These are phyloP conservation scores for Aspergillus mulundensis DNA, from an alignment of 495 filamentous ascomycete genomes.

Conservation along the genomic window DNA sequence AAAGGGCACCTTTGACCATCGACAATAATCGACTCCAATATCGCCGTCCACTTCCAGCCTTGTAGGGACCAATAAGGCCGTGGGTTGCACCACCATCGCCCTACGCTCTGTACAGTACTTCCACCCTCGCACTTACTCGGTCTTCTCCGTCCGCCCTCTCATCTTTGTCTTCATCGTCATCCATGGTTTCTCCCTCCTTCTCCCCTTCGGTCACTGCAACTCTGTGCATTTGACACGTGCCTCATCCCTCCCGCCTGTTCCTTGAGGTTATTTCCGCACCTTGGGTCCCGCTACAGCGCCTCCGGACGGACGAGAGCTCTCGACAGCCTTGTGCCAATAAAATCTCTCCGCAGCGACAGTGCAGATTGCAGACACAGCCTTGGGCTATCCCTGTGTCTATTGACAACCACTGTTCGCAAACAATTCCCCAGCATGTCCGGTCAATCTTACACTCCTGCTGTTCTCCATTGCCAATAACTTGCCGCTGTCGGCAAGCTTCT, in stretches of 20 bases:
- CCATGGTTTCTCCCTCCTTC: slow-evolving; percentile 3
- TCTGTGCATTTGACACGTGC: slow-evolving; percentile 15
- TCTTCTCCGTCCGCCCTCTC: slow-evolving; percentile 3
- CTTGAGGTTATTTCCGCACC: background rate
- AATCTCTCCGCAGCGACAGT: slow-evolving; percentile 14
- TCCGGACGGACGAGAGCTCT: background rate
- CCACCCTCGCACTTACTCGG: background rate
- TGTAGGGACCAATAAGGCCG: slow-evolving; percentile 24
- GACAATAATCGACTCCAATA: slow-evolving; percentile 6
- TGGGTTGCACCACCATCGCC: slow-evolving; percentile 18
- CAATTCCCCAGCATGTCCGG: slow-evolving; percentile 27
- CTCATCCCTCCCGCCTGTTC: slow-evolving; percentile 2
- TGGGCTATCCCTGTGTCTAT: slow-evolving; percentile 1
- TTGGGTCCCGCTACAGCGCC: slow-evolving; percentile 4
- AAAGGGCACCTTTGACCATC: background rate
- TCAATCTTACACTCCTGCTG: slow-evolving; percentile 21
- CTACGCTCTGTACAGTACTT: background rate
- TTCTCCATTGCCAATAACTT: slow-evolving; percentile 29
- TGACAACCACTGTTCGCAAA: slow-evolving; percentile 6
- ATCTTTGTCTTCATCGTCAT: slow-evolving; percentile 6
- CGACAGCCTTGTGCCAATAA: slow-evolving; percentile 6
- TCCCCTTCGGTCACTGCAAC: slow-evolving; percentile 16
- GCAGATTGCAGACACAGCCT: slow-evolving; percentile 27
- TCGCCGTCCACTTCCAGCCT: slow-evolving; percentile 10
- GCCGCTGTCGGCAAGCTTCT: slow-evolving; percentile 24